These are phyloP conservation scores for Ogataea naganishii DNA, from an alignment of 805 yeast genomes.

Conservation along the genomic window DNA sequence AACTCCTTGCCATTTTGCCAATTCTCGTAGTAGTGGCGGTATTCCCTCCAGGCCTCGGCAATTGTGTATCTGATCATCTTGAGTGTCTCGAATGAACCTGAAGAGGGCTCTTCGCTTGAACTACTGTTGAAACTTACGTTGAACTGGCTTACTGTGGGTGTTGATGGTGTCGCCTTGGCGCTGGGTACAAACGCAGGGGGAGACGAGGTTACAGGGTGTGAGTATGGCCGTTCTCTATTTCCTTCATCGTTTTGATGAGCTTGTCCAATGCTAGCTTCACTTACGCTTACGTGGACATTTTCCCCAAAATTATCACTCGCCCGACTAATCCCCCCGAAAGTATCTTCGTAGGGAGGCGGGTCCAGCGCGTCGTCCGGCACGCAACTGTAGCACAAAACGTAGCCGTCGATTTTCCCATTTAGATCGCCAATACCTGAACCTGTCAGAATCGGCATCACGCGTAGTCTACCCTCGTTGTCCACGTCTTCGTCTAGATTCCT, in stretches of 20 bases:
- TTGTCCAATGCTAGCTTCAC: too few species aligned
- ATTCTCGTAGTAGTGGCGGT: conserved; percentile 38
- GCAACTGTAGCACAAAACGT: conserved; percentile 59
- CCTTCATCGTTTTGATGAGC: too few species aligned
- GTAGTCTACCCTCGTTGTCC: conserved; percentile 15
- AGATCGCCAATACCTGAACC: conserved; percentile 76
- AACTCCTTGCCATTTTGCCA: conserved; percentile 63
- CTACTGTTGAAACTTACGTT: too few species aligned
- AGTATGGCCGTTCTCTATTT: too few species aligned
- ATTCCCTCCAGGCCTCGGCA: conserved; percentile 70
- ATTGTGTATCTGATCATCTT: conserved; percentile 46
- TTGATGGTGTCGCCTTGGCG: too few species aligned
- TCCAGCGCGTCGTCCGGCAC: conserved; percentile 38
- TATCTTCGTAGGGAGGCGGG: conserved; percentile 50
- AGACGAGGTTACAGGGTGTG: too few species aligned
- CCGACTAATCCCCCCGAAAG: too few species aligned
- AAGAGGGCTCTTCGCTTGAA: too few species aligned
- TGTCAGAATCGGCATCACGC: conserved; percentile 57
- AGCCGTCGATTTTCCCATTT: conserved; percentile 71
- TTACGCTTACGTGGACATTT: too few species aligned
- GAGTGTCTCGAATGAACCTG: conserved; percentile 31
- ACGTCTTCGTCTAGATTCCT: conserved; percentile 48
- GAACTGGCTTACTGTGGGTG: too few species aligned
- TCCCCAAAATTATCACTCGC: too few species aligned
- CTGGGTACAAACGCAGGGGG: too few species aligned